Percentiles rank a stretch among this genome's conserved stretches.
phyloP scores from a whole-genome alignment of 202 grass and related monocot species.

The Panicum virgatum region DNA sequence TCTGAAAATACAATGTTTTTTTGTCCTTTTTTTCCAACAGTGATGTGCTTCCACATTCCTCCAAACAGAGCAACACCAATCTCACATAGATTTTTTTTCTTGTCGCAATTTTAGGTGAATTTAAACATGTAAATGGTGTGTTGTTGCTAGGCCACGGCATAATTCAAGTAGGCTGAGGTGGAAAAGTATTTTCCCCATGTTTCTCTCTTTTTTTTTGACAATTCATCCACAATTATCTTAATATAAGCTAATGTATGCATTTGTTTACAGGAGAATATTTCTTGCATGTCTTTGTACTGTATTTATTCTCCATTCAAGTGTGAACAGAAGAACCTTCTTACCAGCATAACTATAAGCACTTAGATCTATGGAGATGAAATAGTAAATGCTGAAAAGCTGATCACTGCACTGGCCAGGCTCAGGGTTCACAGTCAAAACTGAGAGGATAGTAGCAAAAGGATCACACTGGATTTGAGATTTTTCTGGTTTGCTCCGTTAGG shows the following conservation, averaged over 20 bases:
- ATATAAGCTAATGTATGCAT: background rate
- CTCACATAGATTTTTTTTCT: background rate
- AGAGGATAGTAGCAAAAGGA: background rate
- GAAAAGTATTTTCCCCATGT: background rate
- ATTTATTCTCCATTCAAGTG: background rate
- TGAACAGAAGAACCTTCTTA: background rate
- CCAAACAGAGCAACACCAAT: background rate
- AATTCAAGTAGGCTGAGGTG: background rate
- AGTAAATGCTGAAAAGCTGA: background rate
- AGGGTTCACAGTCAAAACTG: background rate
- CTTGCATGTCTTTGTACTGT: background rate
- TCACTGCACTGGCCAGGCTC: background rate
- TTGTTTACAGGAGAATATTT: background rate
- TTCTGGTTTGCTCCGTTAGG: background rate
- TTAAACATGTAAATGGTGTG: background rate
- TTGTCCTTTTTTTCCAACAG: background rate
- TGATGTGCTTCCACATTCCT: background rate
- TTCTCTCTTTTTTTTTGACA: constrained; percentile 1
- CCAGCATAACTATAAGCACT: background rate
- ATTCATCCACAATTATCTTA: background rate
- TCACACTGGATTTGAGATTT: background rate
- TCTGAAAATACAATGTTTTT: background rate
- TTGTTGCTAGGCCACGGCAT: background rate
- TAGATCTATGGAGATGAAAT: background rate
- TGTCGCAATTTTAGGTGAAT: background rate